phyloP scores from a whole-genome alignment of 139 green algal genomes.

The Zygnema circumcarinatum region DNA sequence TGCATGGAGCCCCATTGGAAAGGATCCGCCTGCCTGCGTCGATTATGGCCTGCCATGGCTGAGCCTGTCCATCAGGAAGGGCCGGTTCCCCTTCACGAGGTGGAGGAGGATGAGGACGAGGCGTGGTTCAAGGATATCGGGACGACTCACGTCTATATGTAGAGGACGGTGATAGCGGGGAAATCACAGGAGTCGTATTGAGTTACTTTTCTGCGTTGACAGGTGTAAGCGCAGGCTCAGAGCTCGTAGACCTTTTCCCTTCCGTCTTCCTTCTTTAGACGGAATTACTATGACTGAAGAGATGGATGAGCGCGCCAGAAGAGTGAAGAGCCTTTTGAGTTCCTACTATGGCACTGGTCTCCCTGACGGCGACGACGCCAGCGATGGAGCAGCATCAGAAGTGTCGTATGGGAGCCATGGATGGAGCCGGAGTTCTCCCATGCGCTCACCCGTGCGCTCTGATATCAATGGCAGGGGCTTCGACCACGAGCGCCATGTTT shows the following conservation, averaged over 20 bases:
- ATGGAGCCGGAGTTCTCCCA: neutral
- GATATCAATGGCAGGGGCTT: conserved; percentile 35
- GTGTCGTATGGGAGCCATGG: neutral
- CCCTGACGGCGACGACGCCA: neutral
- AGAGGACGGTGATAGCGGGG: neutral
- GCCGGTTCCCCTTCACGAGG: neutral
- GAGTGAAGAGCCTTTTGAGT: conserved; percentile 52
- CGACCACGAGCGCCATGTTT: conserved; percentile 24
- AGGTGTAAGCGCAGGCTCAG: too few species aligned
- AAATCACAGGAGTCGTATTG: neutral
- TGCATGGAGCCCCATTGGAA: too few species aligned
- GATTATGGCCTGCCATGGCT: too few species aligned
- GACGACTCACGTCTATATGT: neutral
- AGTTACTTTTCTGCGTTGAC: too few species aligned
- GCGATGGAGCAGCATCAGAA: neutral
- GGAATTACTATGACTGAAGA: neutral
- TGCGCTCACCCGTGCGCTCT: neutral
- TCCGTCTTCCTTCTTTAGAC: neutral
- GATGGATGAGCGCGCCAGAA: conserved; percentile 54
- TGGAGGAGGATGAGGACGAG: neutral
- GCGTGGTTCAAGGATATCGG: neutral
- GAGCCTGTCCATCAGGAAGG: too few species aligned
- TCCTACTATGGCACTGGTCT: conserved; percentile 61
- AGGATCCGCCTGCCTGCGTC: too few species aligned
- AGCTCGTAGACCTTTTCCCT: too few species aligned